Evolutionary conservation across 495 filamentous ascomycete genomes (phyloP).

Genomic region (Podospora fimiseda): DNA sequence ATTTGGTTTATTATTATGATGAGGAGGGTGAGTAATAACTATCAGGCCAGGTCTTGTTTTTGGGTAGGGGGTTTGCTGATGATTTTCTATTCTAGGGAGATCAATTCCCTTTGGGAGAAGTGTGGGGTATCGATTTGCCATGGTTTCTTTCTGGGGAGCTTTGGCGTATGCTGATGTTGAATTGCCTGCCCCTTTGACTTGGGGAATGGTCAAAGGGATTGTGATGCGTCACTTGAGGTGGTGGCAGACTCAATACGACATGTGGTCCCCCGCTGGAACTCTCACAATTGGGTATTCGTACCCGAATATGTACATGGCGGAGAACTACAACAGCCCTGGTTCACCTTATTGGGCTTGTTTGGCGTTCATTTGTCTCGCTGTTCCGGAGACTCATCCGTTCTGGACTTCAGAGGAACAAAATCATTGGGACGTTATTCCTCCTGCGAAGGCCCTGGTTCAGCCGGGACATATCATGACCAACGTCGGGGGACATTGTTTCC

Average conservation of each 20-base stretch:
- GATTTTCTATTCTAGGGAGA: slow-evolving; percentile 38
- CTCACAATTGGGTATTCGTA: slow-evolving; percentile 73
- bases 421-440: slow-evolving; percentile 47
- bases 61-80: too few relatives aligned
- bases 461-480: slow-evolving; percentile 63
- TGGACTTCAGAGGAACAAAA: slow-evolving; percentile 63
- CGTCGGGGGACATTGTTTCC: slow-evolving; percentile 60
- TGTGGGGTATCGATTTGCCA: slow-evolving; percentile 73
- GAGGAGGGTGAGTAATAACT: slow-evolving; percentile 41
- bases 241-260: slow-evolving; percentile 68
- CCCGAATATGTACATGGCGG: slow-evolving; percentile 68
- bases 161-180: slow-evolving; percentile 68
- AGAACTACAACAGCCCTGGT: slow-evolving; percentile 76
- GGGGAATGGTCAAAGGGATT: slow-evolving; percentile 72
- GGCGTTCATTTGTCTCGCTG: slow-evolving; percentile 64
- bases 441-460: slow-evolving; percentile 52
- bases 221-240: slow-evolving; percentile 67
- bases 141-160: slow-evolving; percentile 76
- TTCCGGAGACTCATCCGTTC: slow-evolving; percentile 64
- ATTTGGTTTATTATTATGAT: slow-evolving; percentile 72
- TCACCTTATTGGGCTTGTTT: slow-evolving; percentile 69
- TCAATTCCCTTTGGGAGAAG: slow-evolving; percentile 70
- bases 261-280: slow-evolving; percentile 67
- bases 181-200: slow-evolving; percentile 61
- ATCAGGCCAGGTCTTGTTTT: neutral